Base-by-base conservation (phyloP, 2,329 filamentous ascomycete genomes). In the Aureobasidium sp. region DNA sequence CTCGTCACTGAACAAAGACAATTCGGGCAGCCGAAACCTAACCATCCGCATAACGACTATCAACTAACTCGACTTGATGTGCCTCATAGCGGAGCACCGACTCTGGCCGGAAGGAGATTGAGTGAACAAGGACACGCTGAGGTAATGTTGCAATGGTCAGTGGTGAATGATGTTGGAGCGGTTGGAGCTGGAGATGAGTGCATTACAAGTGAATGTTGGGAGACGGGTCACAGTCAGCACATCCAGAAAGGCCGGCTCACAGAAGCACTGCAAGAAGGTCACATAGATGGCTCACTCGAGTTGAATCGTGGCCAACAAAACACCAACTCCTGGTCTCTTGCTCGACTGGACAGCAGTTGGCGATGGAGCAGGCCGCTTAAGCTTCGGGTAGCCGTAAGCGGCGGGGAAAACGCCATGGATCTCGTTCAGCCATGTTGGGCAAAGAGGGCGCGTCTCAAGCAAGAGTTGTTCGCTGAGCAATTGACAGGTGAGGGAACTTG, bases 401-500 rank as follows among this genome's bases (percentile, higher is more conserved):
- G 53, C 53, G 53, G 53, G 53, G 53, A 37, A n/a, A 55, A 46
- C 53, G 53, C 53, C 51, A 45, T 55, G 35, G 51, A 55, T 33
- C 53, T 57, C 53, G 40, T 29, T 25, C 53, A 25, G 40, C 25
- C 51, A 31, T 33, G 37, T 42, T 31, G 25, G 53, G 53, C 53
- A 46, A 46, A 42, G 43, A 55, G 53, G 31, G 55, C 55, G 55
- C 55, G 55, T 57, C 40, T 46, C 19, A 23, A 57, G 38, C 55
- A 49, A 58, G 55, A 58, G 37, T 49, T 55, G 51, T 33, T 33
- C 31, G 19, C 27, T 49, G 42, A 43, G 15, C 43, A 33, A 58
- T 49, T 58, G 55, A 47, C 55, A 58, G 55, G 55, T 58, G 55
- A 58, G 55, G 55, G 42, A 57, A 46, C 23, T 54, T n/a, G 53